Base-by-base conservation (phyloP, 2,329 filamentous ascomycete genomes). In the Cadophora luteo-olivacea region DNA sequence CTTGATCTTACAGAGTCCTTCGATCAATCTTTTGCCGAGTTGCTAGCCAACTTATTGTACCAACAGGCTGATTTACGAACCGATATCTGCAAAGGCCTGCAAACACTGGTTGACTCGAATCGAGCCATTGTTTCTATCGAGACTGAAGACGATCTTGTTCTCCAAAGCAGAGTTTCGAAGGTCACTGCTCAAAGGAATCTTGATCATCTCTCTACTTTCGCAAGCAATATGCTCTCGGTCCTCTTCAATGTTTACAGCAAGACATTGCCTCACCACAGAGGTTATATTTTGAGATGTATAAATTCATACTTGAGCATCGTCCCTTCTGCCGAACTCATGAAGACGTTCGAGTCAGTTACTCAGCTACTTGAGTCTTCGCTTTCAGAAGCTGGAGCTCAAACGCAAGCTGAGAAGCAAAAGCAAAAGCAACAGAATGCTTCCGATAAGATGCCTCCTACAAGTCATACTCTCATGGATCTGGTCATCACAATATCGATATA, bases 221-320 rank as follows among this genome's bases (percentile, higher is more conserved):
- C 95, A 0, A 91, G 91, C 69, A 98, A 98, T 76, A 87, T 99
- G 81, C 87, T 99, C 52, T 94, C 96, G 7, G 95, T 98, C 0
- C 84, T 99, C n/a, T 98, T 99, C 85, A 99, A 99, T 78, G 95
- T 99, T 55, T 99, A 99, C 82, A 97, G 92, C 72, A 92, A 97
- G 80, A 99, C 96, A 0, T 85, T 99, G 32, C 95, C 96, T 2
- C 93, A 97, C 77, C 96, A 93, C 76, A 88, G 96, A 74, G 94
- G 93, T 0, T 93, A 92, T 24, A 96, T 99, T 65, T 84, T 99
- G 41, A 92, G 95, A 78, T 97, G 94, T 70, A 96, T 98, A 82
- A 97, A 98, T 80, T 90, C 93, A 5, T 98, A 94, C 80, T 83
- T 99, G 68, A 97, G 94, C 82, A 92, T 98, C 75, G 93, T 93